These are phyloP conservation scores for Penicillium expansum DNA, from an alignment of 2,329 filamentous ascomycete species.

Conservation along the genomic window DNA sequence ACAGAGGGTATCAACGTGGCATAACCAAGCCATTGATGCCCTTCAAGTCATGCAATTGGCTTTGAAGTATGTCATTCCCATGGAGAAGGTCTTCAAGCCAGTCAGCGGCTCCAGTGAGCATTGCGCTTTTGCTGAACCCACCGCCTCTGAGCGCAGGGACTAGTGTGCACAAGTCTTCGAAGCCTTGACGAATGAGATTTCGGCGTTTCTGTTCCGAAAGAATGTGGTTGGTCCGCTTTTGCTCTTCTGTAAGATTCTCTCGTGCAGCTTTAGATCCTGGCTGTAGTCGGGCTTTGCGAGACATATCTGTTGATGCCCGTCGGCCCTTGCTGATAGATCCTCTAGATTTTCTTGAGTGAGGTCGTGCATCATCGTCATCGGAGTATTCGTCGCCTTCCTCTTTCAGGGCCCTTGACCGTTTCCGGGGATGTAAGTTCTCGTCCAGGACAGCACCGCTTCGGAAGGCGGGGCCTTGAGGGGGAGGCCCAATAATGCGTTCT, in stretches of 20 bases:
- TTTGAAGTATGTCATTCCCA: conserved; percentile 62
- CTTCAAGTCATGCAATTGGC: conserved; percentile 53
- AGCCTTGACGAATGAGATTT: conserved; percentile 77
- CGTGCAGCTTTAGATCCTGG: conserved; percentile 39
- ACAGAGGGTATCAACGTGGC: conserved; percentile 31
- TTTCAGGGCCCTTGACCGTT: conserved; percentile 35
- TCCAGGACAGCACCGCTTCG: conserved; percentile 16
- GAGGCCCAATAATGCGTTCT: conserved; percentile 24
- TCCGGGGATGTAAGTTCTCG: conserved; percentile 31
- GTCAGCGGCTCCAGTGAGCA: conserved; percentile 70
- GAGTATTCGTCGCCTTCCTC: conserved; percentile 38
- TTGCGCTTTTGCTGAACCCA: conserved; percentile 78
- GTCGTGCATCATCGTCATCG: conserved; percentile 33
- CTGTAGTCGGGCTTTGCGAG: conserved; percentile 35
- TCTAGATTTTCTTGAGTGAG: conserved; percentile 52
- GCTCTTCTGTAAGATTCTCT: conserved; percentile 69
- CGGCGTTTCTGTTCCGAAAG: conserved; percentile 82
- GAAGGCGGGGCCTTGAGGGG: conserved; percentile 7
- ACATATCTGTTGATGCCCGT: conserved; percentile 36
- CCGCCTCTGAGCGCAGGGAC: conserved; percentile 72
- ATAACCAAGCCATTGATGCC: conserved; percentile 37
- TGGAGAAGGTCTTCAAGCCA: conserved; percentile 72
- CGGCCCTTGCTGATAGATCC: conserved; percentile 37
- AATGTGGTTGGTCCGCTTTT: conserved; percentile 84
- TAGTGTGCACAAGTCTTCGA: conserved; percentile 72